Percentiles rank a stretch among this genome's conserved stretches.
Evolutionary conservation across 768 basidiomycete species (phyloP).

Genomic region (Astraeus odoratus): DNA sequence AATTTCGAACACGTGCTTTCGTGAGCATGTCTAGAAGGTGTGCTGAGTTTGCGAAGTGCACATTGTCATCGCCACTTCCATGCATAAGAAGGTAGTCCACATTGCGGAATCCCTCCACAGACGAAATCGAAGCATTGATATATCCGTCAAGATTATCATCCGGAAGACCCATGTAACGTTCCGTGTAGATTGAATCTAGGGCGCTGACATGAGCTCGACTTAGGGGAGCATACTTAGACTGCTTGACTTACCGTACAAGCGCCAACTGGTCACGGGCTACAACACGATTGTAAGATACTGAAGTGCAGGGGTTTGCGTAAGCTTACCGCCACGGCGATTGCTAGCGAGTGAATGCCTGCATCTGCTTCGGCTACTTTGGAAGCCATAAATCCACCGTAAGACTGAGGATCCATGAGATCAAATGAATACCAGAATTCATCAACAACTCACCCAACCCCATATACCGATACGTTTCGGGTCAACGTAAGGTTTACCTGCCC

Average conservation of each 20-base stretch:
- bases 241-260: slow-evolving; percentile 54
- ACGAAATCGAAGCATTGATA: slow-evolving; percentile 78
- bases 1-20: slow-evolving; percentile 58
- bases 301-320: neutral
- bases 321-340: slow-evolving; percentile 80
- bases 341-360: slow-evolving; percentile 83
- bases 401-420: slow-evolving; percentile 38
- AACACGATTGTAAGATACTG: slow-evolving; percentile 9
- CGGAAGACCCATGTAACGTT: slow-evolving; percentile 92
- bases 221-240: neutral
- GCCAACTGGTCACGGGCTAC: slow-evolving; percentile 86
- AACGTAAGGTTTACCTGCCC: slow-evolving; percentile 84
- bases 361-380: slow-evolving; percentile 88
- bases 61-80: slow-evolving; percentile 95
- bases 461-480: slow-evolving; percentile 87
- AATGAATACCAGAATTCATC: slow-evolving; percentile 1
- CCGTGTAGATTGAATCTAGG: slow-evolving; percentile 91
- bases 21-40: slow-evolving; percentile 93
- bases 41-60: slow-evolving; percentile 89
- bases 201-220: neutral
- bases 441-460: slow-evolving; percentile 87
- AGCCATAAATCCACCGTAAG: slow-evolving; percentile 95
- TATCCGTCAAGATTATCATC: slow-evolving; percentile 80
- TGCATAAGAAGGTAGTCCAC: slow-evolving; percentile 82
- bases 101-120: slow-evolving; percentile 80